Percentiles rank a stretch among this genome's conserved stretches.
Conservation (phyloP, 169 alveolate genomes). For the Plasmodium vivax region DNA sequence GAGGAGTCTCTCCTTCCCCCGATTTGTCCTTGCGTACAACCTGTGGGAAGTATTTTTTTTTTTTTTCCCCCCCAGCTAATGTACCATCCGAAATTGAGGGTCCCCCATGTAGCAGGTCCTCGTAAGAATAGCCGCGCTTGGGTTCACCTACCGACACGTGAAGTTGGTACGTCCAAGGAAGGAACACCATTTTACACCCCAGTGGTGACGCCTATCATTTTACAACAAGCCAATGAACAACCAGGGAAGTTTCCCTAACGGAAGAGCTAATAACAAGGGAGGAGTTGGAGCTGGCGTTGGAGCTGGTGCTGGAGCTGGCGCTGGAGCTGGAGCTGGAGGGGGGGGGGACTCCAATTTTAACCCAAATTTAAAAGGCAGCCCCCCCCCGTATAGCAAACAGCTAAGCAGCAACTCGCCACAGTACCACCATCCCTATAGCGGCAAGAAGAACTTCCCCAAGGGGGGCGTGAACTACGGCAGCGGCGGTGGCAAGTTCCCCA, state of each 20-base stretch:
- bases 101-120: neutral
- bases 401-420: neutral
- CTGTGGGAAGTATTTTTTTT: neutral
- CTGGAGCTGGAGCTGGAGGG: neutral
- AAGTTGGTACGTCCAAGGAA: neutral
- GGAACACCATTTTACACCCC: neutral
- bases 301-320: neutral
- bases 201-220: neutral
- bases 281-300: neutral
- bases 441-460: neutral
- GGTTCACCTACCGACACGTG: neutral
- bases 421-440: neutral
- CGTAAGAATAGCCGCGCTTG: neutral
- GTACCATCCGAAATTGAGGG: neutral
- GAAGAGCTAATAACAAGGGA: neutral
- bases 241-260: slow-evolving; percentile 4
- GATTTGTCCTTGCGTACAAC: neutral
- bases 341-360: neutral
- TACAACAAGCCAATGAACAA: neutral
- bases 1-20: neutral
- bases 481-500: slow-evolving; percentile 1
- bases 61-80: neutral
- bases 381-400: slow-evolving; percentile 7
- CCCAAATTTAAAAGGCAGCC: neutral
- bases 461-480: neutral